Base-by-base conservation (phyloP, 1,284 basidiomycete genomes). In the Trichosporon sp. region DNA sequence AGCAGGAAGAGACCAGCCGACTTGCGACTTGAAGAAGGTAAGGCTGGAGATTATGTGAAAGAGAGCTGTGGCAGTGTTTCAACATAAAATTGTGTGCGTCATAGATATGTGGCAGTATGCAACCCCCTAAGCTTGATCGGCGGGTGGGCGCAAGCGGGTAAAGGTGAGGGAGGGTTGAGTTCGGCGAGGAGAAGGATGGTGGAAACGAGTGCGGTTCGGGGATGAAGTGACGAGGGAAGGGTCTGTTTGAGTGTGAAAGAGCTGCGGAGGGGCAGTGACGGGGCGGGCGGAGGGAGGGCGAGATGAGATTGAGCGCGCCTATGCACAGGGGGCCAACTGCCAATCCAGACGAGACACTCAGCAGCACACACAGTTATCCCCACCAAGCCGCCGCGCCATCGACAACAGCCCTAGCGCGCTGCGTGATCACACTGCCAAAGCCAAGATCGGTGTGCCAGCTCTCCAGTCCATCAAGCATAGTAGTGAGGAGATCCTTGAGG, bases 81-180 rank as follows among this genome's bases (percentile, higher is more conserved):
- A 63, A 35, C 59, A 35, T 11, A 21, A 35, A 63, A 63, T 14
- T 16, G 32, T 63, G 32, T 35, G 59, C 31, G 59, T 37, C 59
- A 16, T 63, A n/a, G 35, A 37, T 14, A 37, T 56, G 54, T 59
- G 59, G 31, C 32, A n/a, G 59, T 63, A 63, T 63, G 59, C 59
- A 35, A 63, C 31, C 59, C 56, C 21, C n/a, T 63, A 26, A 10
- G 19, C 19, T 8, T 54, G 51, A 46, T 46, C 14, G 43, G 43
- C 43, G 43, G 14, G 43, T 2, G 51, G 51, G 51, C 51, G n/a
- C 46, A 48, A 12, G 35, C 35, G 38, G 38, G 12, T 12, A 10
- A 3, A 12, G 38, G 8, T 12, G 38, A 10, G 10, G 7, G 38
- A 40, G 8, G 11, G 38, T 6, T 11, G 38, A 40, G 38, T 12